phyloP scores from a whole-genome alignment of 352 stramenopile genomes.

The Elongisporangium prolatum region DNA sequence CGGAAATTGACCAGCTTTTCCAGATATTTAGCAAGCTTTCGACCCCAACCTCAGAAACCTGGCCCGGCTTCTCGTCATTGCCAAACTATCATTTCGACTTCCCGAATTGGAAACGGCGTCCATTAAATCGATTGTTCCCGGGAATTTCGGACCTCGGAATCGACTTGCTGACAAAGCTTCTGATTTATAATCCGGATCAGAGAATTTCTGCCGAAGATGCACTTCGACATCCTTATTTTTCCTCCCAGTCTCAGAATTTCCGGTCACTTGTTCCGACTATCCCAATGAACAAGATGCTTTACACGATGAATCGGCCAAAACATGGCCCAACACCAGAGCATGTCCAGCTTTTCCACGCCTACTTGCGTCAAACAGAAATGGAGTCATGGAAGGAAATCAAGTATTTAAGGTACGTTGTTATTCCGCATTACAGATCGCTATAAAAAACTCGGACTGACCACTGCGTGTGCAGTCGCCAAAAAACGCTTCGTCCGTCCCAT shows the following conservation, averaged over 20 bases:
- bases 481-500: constrained; percentile 76
- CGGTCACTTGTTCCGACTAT: constrained; percentile 54
- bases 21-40: constrained; percentile 93
- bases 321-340: constrained; percentile 58
- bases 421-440: no score
- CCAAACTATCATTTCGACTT: constrained; percentile 95
- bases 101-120: constrained; percentile 69
- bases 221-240: constrained; percentile 80
- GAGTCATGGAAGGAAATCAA: constrained; percentile 86
- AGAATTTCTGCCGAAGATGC: constrained; percentile 80
- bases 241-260: constrained; percentile 34
- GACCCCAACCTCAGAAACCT: constrained; percentile 95
- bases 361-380: constrained; percentile 70
- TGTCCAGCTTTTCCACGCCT: constrained; percentile 74
- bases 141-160: constrained; percentile 69
- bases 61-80: constrained; percentile 96
- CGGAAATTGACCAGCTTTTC: constrained; percentile 83
- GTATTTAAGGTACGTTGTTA: constrained; percentile 65
- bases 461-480: constrained; percentile 49
- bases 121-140: constrained; percentile 64
- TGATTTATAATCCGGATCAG: constrained; percentile 81
- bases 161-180: constrained; percentile 66
- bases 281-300: constrained; percentile 76
- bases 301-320: constrained; percentile 43
- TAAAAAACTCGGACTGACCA: no score